Conservation (phyloP, 2,329 filamentous ascomycete species). For the Fusarium pininemorale region DNA sequence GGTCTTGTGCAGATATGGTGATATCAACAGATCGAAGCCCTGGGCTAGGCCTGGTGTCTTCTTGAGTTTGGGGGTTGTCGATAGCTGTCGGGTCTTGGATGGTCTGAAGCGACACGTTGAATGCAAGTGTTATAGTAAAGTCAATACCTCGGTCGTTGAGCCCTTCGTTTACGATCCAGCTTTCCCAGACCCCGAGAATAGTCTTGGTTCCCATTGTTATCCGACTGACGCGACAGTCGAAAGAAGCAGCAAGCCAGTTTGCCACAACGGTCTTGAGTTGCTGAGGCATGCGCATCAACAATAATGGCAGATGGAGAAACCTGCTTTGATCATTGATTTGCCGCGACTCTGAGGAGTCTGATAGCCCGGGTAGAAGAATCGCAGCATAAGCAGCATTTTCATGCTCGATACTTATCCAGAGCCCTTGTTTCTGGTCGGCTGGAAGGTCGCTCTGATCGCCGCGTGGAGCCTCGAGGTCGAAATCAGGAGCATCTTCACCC, state of each 20-base stretch:
- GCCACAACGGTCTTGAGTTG: slow-evolving; percentile 58
- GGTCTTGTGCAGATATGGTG: slow-evolving; percentile 59
- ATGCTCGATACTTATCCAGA: slow-evolving; percentile 61
- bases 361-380: slow-evolving; percentile 57
- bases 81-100: slow-evolving; percentile 1
- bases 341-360: background rate
- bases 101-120: slow-evolving; percentile 52
- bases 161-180: slow-evolving; percentile 57
- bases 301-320: slow-evolving; percentile 61
- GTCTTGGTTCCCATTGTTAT: slow-evolving; percentile 61
- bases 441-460: slow-evolving; percentile 29
- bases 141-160: slow-evolving; percentile 52
- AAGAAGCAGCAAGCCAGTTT: slow-evolving; percentile 62
- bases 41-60: slow-evolving; percentile 21
- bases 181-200: slow-evolving; percentile 60
- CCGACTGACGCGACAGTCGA: slow-evolving; percentile 65
- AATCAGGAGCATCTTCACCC: slow-evolving; percentile 40
- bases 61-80: slow-evolving; percentile 26
- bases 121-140: slow-evolving; percentile 61
- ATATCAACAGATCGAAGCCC: slow-evolving; percentile 60
- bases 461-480: slow-evolving; percentile 13
- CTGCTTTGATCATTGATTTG: slow-evolving; percentile 21
- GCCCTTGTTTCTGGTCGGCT: slow-evolving; percentile 43
- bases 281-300: slow-evolving; percentile 65
- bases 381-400: slow-evolving; percentile 63